phyloP scores from a whole-genome alignment of 2,329 filamentous ascomycete species.

The Aspergillus luchuensis region DNA sequence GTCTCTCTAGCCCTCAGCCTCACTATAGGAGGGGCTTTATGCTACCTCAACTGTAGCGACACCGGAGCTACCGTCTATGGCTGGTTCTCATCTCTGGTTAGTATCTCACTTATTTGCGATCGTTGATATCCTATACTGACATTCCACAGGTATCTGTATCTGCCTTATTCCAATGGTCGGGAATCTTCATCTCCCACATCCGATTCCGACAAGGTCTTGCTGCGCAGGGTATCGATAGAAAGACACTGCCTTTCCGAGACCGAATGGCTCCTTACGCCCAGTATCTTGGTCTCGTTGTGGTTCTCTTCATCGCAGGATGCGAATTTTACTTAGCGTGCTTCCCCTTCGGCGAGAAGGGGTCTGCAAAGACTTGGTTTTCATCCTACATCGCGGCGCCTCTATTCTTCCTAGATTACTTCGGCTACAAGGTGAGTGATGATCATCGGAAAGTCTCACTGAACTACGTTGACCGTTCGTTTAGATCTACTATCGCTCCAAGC shows the following conservation, averaged over 20 bases:
- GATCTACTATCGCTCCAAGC: slow-evolving; percentile 18
- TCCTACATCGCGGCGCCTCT: slow-evolving; percentile 36
- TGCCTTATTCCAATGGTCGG: slow-evolving; percentile 33
- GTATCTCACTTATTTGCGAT: neutral
- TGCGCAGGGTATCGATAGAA: slow-evolving; percentile 30
- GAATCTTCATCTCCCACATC: slow-evolving; percentile 31
- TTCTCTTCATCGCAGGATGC: slow-evolving; percentile 33
- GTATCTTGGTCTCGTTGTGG: slow-evolving; percentile 28
- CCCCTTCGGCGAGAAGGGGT: slow-evolving; percentile 33
- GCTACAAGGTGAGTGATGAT: slow-evolving; percentile 23
- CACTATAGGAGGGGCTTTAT: slow-evolving; percentile 34
- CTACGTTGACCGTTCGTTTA: slow-evolving; percentile 18
- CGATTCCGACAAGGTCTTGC: slow-evolving; percentile 31
- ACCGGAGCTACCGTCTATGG: slow-evolving; percentile 31
- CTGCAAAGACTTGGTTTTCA: slow-evolving; percentile 35
- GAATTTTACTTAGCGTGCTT: slow-evolving; percentile 37
- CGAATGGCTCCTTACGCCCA: slow-evolving; percentile 30
- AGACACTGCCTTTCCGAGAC: slow-evolving; percentile 28
- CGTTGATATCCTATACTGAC: neutral
- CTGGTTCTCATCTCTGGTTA: slow-evolving; percentile 37
- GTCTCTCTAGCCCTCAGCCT: slow-evolving; percentile 32
- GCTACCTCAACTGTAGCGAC: slow-evolving; percentile 37
- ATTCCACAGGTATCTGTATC: slow-evolving; percentile 30
- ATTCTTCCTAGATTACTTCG: slow-evolving; percentile 34
- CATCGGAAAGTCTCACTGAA: neutral